Evolutionary conservation across 225 moss, liverwort and hornwort genomes (phyloP).

Genomic region (Bryum argenteum): DNA sequence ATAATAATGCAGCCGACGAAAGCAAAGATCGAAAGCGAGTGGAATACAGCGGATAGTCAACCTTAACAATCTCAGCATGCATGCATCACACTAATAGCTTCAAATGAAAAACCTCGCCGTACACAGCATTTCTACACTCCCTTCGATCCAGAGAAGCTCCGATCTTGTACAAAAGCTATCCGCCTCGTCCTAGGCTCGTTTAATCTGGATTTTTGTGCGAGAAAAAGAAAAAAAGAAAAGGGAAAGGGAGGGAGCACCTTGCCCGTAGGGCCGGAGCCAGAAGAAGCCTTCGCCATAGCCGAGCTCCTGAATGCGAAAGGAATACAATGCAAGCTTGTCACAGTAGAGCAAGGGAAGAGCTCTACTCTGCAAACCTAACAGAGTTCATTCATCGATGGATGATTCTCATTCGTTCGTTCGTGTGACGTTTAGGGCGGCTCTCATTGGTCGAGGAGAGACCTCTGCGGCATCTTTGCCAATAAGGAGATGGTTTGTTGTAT

Average conservation of each 20-base stretch:
- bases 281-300: constrained; percentile 50
- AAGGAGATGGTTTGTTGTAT: neutral
- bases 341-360: neutral
- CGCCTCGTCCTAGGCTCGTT: no score
- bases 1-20: neutral
- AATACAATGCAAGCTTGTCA: neutral
- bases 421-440: constrained; percentile 17
- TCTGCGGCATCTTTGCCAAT: constrained; percentile 13
- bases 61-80: neutral
- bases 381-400: accelerated
- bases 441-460: constrained; percentile 29
- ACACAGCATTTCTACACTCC: no score
- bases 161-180: no score
- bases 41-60: neutral
- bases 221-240: no score
- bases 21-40: constrained; percentile 3
- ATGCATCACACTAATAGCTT: no score
- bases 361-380: neutral
- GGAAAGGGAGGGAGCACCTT: constrained; percentile 14
- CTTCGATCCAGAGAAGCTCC: no score
- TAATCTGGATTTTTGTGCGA: no score
- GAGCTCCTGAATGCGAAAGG: constrained; percentile 8
- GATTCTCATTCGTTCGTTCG: neutral
- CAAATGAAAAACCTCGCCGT: no score
- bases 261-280: constrained; percentile 58